Conservation (phyloP, 495 filamentous ascomycete species). For the Aspergillus saccharolyticus region DNA sequence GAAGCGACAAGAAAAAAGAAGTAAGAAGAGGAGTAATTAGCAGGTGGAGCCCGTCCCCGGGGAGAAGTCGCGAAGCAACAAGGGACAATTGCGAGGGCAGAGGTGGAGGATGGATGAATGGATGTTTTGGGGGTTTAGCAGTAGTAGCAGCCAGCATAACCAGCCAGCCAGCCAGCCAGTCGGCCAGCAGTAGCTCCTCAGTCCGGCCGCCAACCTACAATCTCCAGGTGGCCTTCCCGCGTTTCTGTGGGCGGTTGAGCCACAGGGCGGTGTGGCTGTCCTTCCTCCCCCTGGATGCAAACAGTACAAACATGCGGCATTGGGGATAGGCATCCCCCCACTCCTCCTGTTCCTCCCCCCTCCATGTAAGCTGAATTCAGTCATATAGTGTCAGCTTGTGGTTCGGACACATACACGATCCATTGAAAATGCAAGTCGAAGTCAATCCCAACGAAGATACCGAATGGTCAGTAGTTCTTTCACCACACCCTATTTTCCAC, state of each 20-base stretch:
- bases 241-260: conserved; percentile 34
- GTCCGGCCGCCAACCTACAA: conserved; percentile 20
- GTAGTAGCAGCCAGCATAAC: no score
- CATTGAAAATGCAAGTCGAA: conserved; percentile 71
- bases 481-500: conserved; percentile 1
- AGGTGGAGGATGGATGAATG: not conserved
- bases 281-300: conserved; percentile 18
- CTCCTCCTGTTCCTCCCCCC: not conserved
- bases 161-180: not conserved
- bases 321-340: not conserved
- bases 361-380: not conserved
- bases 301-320: conserved; percentile 45
- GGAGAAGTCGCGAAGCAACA: not conserved
- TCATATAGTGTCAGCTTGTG: not conserved
- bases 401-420: not conserved
- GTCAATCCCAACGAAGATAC: conserved; percentile 96
- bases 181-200: not conserved
- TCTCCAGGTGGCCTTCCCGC: conserved; percentile 48
- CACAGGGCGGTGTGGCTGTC: conserved; percentile 25
- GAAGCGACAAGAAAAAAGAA: conserved; percentile 7
- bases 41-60: not conserved
- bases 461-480: conserved; percentile 66
- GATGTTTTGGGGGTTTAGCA: conserved; percentile 11
- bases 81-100: conserved; percentile 9
- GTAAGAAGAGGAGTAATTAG: not conserved